These are phyloP conservation scores for Sporothrix pseudoabietina DNA, from an alignment of 2,329 filamentous ascomycete genomes.

Conservation along the genomic window DNA sequence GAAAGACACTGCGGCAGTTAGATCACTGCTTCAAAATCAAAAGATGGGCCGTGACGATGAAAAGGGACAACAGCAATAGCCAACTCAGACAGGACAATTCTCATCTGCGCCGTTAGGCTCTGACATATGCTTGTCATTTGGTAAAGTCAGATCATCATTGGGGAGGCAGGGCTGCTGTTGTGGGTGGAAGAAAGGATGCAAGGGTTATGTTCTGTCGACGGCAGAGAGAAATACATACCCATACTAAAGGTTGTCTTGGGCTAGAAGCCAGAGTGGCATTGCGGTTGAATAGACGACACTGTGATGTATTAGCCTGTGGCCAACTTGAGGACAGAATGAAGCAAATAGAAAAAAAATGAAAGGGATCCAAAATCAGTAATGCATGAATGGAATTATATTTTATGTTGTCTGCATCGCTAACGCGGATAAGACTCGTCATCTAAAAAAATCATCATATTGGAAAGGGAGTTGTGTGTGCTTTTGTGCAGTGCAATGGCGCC, in stretches of 20 bases:
- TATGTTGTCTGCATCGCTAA: constrained; percentile 69
- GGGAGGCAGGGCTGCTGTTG: constrained; percentile 37
- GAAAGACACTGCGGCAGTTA: constrained; percentile 16
- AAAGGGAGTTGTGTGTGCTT: constrained; percentile 30
- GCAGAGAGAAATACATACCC: constrained; percentile 3
- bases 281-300: neutral
- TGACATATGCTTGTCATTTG: constrained; percentile 97
- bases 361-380: constrained; percentile 40
- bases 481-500: neutral
- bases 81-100: constrained; percentile 49
- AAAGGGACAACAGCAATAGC: constrained; percentile 38
- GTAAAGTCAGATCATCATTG: constrained; percentile 81
- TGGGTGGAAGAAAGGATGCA: neutral
- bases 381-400: constrained; percentile 72
- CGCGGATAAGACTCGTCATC: constrained; percentile 81
- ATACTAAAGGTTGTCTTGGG: neutral
- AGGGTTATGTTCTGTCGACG: constrained; percentile 20
- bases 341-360: constrained; percentile 35
- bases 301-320: constrained; percentile 29
- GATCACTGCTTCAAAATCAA: neutral
- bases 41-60: neutral
- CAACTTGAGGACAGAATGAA: constrained; percentile 33
- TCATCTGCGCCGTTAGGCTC: constrained; percentile 65
- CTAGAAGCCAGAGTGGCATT: neutral
- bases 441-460: constrained; percentile 57